Evolutionary conservation across 495 filamentous ascomycete species (phyloP).

Genomic region (Aspergillus heteromorphus): DNA sequence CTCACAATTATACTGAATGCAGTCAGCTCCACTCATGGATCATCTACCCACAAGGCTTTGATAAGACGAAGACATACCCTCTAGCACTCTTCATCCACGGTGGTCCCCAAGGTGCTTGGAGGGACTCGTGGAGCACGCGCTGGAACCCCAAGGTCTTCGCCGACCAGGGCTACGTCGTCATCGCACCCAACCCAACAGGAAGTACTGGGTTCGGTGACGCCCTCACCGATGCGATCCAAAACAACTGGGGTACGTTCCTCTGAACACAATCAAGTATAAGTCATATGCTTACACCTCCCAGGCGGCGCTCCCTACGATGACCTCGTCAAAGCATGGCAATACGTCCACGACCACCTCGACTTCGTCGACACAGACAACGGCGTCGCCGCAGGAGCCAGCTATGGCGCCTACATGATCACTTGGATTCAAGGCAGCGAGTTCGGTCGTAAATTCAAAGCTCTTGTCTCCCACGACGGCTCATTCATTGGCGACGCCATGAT

Average conservation of each 20-base stretch:
- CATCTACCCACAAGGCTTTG: slow-evolving; percentile 40
- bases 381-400: slow-evolving; percentile 47
- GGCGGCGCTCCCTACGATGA: slow-evolving; percentile 50
- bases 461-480: slow-evolving; percentile 46
- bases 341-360: slow-evolving; percentile 41
- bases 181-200: slow-evolving; percentile 50
- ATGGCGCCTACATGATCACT: slow-evolving; percentile 52
- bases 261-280: no score
- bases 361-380: slow-evolving; percentile 46
- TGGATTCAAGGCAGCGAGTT: slow-evolving; percentile 53
- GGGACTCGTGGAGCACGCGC: slow-evolving; percentile 44
- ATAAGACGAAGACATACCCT: slow-evolving; percentile 44
- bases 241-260: slow-evolving; percentile 48
- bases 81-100: slow-evolving; percentile 48
- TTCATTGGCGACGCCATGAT: slow-evolving; percentile 39
- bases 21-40: slow-evolving; percentile 46
- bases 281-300: slow-evolving; percentile 5
- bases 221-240: slow-evolving; percentile 41
- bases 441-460: slow-evolving; percentile 48
- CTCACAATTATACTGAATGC: neutral
- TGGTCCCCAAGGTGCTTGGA: slow-evolving; percentile 47
- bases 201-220: slow-evolving; percentile 46
- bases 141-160: slow-evolving; percentile 52
- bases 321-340: slow-evolving; percentile 46
- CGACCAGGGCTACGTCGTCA: slow-evolving; percentile 53